These are phyloP conservation scores for Rubia yunnanensis DNA, from an alignment of 257 asterid genomes.

Conservation along the genomic window DNA sequence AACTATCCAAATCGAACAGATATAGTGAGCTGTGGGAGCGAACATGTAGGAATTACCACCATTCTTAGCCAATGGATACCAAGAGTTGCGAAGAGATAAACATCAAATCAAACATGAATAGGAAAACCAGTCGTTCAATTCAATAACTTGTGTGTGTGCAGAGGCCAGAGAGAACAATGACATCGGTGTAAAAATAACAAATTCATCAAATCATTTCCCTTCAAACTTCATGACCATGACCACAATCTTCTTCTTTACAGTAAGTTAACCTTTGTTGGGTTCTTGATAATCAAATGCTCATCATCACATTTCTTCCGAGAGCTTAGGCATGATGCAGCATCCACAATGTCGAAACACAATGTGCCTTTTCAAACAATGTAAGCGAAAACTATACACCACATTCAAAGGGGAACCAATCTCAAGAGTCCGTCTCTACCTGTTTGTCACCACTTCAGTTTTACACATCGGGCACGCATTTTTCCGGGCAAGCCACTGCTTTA, in stretches of 20 bases:
- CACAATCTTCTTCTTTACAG: neutral
- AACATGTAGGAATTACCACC: no score
- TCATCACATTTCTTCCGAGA: neutral
- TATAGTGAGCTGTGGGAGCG: no score
- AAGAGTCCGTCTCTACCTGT: constrained; percentile 15
- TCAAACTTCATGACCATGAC: neutral
- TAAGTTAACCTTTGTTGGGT: neutral
- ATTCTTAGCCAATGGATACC: neutral
- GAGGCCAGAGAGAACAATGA: neutral
- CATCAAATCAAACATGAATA: neutral
- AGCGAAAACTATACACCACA: constrained; percentile 12
- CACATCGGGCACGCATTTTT: constrained; percentile 69
- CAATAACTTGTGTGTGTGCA: neutral
- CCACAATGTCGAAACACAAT: constrained; percentile 4
- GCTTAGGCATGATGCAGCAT: neutral
- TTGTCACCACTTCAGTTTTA: constrained; percentile 48
- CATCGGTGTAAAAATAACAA: neutral
- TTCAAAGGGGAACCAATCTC: neutral
- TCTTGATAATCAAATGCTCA: neutral
- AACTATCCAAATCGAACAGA: no score
- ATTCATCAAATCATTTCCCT: neutral
- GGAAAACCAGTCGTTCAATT: neutral
- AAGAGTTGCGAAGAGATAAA: neutral
- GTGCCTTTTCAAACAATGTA: constrained; percentile 4
- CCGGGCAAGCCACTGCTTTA: constrained; percentile 74